Conservation (phyloP, 371 early-diverging fungal species). For the Actinomortierella wolfii region DNA sequence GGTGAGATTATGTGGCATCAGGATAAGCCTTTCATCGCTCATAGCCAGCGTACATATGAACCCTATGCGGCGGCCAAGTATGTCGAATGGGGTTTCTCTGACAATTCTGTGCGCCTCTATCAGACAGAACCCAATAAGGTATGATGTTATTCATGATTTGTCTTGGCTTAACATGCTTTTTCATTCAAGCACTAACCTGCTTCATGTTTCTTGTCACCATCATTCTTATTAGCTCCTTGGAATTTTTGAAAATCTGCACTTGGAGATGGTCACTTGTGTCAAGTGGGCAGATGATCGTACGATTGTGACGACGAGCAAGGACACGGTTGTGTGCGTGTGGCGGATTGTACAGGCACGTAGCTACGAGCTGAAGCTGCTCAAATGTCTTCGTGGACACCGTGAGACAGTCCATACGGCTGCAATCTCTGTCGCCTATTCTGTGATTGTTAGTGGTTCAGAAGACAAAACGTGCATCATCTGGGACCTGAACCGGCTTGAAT, state of each 20-base stretch:
- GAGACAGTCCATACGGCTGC: constrained; percentile 60
- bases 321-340: constrained; percentile 78
- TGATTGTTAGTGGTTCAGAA: constrained; percentile 73
- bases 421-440: constrained; percentile 68
- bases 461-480: constrained; percentile 76
- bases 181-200: too few species aligned
- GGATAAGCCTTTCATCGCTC: constrained; percentile 57
- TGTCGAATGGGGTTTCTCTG: constrained; percentile 77
- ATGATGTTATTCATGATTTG: constrained; percentile 1
- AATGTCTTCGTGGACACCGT: constrained; percentile 71
- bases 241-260: constrained; percentile 75
- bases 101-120: constrained; percentile 68
- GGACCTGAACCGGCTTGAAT: constrained; percentile 75
- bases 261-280: constrained; percentile 69
- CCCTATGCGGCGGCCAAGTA: constrained; percentile 60
- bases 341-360: constrained; percentile 49
- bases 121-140: constrained; percentile 68
- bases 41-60: constrained; percentile 40
- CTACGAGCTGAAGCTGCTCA: constrained; percentile 55
- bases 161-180: neutral
- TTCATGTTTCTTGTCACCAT: too few species aligned
- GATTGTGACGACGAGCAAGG: constrained; percentile 75
- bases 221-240: constrained; percentile 50
- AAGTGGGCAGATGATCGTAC: constrained; percentile 69
- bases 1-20: constrained; percentile 57